Evolutionary conservation across 768 basidiomycete species (phyloP), one percentile per base, ranked within the genome.

Genomic region (Boletus pseudo-olivaceus): DNA sequence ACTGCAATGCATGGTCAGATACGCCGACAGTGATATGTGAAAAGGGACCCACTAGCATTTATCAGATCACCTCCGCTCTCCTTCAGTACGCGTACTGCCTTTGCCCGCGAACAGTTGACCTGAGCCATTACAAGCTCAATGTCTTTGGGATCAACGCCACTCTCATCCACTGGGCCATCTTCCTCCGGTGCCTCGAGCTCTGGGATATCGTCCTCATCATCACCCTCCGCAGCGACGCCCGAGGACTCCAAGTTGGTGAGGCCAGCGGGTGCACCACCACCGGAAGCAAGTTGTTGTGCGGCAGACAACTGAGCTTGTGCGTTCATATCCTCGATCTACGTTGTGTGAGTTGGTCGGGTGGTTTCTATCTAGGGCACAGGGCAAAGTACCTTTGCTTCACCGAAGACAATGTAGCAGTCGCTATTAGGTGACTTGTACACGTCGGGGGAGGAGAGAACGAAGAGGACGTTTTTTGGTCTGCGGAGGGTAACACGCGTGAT

Each of bases 361-460:
- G 39, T 17, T 44, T 17, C 29, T 42, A 26, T 33, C 32, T 23
- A 49, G 49, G 53, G 57, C 19, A 58, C n/a, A 53, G 56, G 56
- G 59, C 43, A 57, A 56, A 44, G 8, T 19, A 88, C 88, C 84
- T 93, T 93, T 51, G 91, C 95, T 79, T 98, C 97, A 60, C 97
- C 97, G 65, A 98, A 99, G 59, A 99, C 94, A 70, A 99, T 93
- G 81, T 99, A 98, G 75, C 90, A 93, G 75, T 99, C 97, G 69
- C 92, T 93, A 76, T 93, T 94, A 40, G 89, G 86, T 47, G 91
- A 93, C 80, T 98, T 98, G 86, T 90, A 99, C 50, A 99, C 97
- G 60, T 99, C 97, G 35, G 97, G 97, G 47, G 87, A 78, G 50
- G 91, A 84, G 64, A 99, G 82, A 56, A 98, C 95, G 69, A 98